Evolutionary conservation across 1,284 basidiomycete species (phyloP), one percentile per base, ranked within the genome.

Genomic region (Marasmius fiardii): DNA sequence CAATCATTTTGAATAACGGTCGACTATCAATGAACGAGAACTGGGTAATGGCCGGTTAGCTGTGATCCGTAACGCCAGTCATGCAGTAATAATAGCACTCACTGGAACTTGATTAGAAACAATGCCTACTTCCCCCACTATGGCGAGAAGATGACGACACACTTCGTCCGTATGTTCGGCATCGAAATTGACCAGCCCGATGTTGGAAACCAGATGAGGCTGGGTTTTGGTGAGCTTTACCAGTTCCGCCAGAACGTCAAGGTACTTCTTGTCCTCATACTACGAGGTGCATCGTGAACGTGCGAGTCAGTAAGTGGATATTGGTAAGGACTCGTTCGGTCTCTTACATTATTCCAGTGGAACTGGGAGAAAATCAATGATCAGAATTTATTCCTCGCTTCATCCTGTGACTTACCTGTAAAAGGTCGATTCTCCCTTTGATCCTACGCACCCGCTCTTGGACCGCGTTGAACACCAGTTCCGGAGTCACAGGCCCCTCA

Each of bases 51-150:
- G 10, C n/a, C 24, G 14, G 31, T 4, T 14, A 39, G 31, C 23
- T 10, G 33, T 18, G 33, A 35, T 14, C 23, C 8, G 5, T 4
- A 31, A 31, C 10, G 5, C 28, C 28, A 31, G 28, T 10, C 5
- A 31, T 31, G 28, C 10, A n/a, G n/a, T n/a, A 54, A 4, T 51
- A 8, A 37, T 37, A 18, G 16, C 16, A 43, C 56, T 21, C 60
- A 81, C 83, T 74, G 82, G 83, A n/a, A 85, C 78, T 65, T 85
- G 84, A 66, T 85, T 85, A 10, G 81, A 81, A 18, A 84, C 80
- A 51, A 85, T 77, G 39, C 73, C 71, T 4, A 79, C 80, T 20
- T 76, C 73, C n/a, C 81, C 80, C 18, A 54, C 39, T 24, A 52
- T 47, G 12, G 43, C 39, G 11, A 57, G 28, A n/a, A 62, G 70